Evolutionary conservation across 169 alveolate species (phyloP).

Genomic region (Plasmodium coatneyi): DNA sequence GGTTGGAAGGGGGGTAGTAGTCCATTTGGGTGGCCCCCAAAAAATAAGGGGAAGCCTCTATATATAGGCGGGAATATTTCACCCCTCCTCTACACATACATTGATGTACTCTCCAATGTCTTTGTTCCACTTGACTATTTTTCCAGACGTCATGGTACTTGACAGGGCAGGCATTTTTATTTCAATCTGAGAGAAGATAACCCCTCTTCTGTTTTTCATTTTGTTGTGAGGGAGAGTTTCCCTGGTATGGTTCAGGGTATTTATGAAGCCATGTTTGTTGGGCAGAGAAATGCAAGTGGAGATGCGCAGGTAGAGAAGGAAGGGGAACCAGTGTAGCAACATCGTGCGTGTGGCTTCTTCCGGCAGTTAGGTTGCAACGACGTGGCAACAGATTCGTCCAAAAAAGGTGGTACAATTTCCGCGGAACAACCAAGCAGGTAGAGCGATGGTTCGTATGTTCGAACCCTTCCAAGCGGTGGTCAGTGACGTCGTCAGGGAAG

Average conservation of each 20-base stretch:
- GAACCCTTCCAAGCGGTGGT: neutral
- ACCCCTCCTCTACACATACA: conserved; percentile 18
- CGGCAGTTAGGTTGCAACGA: neutral
- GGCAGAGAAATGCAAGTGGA: conserved; percentile 15
- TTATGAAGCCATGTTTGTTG: conserved; percentile 25
- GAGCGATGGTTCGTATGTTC: neutral
- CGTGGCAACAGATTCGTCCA: neutral
- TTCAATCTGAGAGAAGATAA: conserved; percentile 28
- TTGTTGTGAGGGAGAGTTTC: neutral
- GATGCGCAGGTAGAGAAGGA: conserved; percentile 3
- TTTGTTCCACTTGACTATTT: conserved; percentile 84
- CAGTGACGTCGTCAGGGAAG: neutral
- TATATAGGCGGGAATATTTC: neutral
- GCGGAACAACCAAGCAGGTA: neutral
- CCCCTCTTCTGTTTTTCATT: conserved; percentile 14
- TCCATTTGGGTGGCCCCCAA: neutral
- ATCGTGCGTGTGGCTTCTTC: neutral
- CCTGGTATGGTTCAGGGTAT: neutral
- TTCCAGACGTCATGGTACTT: conserved; percentile 85
- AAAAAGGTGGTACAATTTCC: neutral
- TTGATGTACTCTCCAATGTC: conserved; percentile 78
- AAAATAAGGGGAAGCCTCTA: neutral
- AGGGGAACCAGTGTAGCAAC: neutral
- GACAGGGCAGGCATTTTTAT: conserved; percentile 82
- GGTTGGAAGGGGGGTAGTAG: neutral